Percentiles rank a stretch among this genome's conserved stretches.
Conservation (phyloP, 2,329 filamentous ascomycete genomes). For the Microdochium bolleyi region DNA sequence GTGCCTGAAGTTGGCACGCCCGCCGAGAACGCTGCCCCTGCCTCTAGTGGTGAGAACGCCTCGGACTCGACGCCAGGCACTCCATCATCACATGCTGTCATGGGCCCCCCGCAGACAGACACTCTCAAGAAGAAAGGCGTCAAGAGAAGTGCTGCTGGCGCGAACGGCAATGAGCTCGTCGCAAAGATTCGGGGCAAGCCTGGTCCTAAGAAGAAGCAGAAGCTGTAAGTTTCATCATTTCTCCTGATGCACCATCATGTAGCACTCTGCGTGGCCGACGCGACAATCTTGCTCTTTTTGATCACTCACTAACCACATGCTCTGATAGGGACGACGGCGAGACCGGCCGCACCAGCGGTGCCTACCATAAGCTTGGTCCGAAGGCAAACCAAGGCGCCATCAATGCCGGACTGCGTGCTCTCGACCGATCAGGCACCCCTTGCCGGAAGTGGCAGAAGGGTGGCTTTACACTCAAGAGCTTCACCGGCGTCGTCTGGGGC, state of each 20-base stretch:
- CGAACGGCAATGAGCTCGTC: slow-evolving; percentile 48
- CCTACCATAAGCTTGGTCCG: slow-evolving; percentile 77
- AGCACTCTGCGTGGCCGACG: not conserved
- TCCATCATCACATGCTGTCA: slow-evolving; percentile 43
- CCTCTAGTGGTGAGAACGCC: slow-evolving; percentile 45
- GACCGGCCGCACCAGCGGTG: slow-evolving; percentile 48
- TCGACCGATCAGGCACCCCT: slow-evolving; percentile 85
- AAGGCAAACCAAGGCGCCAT: slow-evolving; percentile 97
- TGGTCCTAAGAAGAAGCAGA: slow-evolving; percentile 92
- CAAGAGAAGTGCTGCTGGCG: slow-evolving; percentile 59
- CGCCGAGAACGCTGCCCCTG: slow-evolving; percentile 22
- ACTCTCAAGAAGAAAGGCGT: slow-evolving; percentile 68
- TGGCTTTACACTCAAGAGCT: slow-evolving; percentile 79
- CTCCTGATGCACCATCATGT: slow-evolving; percentile 1
- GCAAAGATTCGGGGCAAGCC: slow-evolving; percentile 78
- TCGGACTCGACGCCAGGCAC: slow-evolving; percentile 54
- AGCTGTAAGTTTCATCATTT: slow-evolving; percentile 60
- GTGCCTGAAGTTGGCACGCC: slow-evolving; percentile 33
- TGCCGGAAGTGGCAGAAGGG: slow-evolving; percentile 88
- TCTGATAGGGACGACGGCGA: slow-evolving; percentile 51
- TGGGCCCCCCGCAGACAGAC: slow-evolving; percentile 53
- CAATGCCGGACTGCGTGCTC: slow-evolving; percentile 88
- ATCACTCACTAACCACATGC: slow-evolving; percentile 14
- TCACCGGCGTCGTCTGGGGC: slow-evolving; percentile 80
- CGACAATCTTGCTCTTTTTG: slow-evolving; percentile 2